These are phyloP conservation scores for Mycena chlorophos DNA, from an alignment of 768 basidiomycete species.

Conservation along the genomic window DNA sequence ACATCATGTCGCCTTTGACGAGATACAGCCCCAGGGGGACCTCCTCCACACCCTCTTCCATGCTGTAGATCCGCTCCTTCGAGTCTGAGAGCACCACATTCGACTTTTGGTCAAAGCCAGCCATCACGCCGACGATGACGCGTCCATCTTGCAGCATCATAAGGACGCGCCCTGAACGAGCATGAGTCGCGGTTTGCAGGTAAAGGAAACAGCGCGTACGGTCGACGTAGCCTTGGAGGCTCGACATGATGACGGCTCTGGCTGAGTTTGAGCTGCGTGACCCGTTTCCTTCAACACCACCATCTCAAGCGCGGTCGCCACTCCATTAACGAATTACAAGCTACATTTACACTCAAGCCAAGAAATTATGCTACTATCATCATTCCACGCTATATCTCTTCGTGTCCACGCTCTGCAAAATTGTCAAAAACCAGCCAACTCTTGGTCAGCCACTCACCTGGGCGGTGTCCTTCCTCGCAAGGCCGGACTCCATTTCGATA, in stretches of 20 bases:
- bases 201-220: slow-evolving; percentile 39
- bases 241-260: slow-evolving; percentile 72
- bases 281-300: neutral
- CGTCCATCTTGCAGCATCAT: slow-evolving; percentile 96
- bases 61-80: slow-evolving; percentile 89
- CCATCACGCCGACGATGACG: slow-evolving; percentile 87
- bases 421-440: neutral
- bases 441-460: neutral
- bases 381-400: too few relatives aligned
- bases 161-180: slow-evolving; percentile 73
- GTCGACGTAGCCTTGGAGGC: slow-evolving; percentile 90
- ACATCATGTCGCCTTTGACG: slow-evolving; percentile 99
- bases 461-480: neutral
- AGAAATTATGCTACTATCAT: too few relatives aligned
- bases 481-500: neutral
- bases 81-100: slow-evolving; percentile 95
- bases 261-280: neutral
- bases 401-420: neutral
- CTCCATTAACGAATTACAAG: neutral
- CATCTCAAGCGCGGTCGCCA: neutral
- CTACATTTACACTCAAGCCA: too few relatives aligned
- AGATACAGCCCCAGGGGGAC: slow-evolving; percentile 93
- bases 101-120: slow-evolving; percentile 92
- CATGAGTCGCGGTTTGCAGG: neutral
- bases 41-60: slow-evolving; percentile 92